Conservation (phyloP, 2,329 filamentous ascomycete genomes). For the Colletotrichum sp. region DNA sequence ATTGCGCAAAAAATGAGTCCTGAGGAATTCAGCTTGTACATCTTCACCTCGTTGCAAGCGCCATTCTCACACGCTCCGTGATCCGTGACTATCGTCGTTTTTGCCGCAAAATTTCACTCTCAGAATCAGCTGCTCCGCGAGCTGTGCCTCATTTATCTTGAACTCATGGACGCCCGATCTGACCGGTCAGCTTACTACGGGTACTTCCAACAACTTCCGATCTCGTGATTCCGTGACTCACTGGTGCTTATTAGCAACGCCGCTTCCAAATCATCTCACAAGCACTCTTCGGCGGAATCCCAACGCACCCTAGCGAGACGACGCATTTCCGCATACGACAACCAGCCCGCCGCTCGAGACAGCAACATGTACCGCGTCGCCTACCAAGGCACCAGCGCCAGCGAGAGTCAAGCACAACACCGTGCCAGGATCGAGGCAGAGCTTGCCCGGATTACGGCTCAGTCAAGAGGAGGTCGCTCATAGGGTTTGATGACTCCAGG, state of each 20-base stretch:
- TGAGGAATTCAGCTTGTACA: too few relatives aligned
- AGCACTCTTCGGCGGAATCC: not conserved
- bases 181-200: not conserved
- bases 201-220: not conserved
- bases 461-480: not conserved
- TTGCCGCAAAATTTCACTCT: too few relatives aligned
- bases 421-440: not conserved
- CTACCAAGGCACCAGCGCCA: not conserved
- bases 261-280: not conserved
- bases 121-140: too few relatives aligned
- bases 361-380: not conserved
- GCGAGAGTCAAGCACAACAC: not conserved
- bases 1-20: too few relatives aligned
- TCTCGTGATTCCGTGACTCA: too few relatives aligned
- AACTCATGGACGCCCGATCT: too few relatives aligned
- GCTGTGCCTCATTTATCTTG: too few relatives aligned
- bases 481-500: accelerated
- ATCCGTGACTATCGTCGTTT: too few relatives aligned
- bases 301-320: not conserved
- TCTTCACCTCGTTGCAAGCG: too few relatives aligned
- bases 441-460: not conserved
- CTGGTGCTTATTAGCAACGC: not conserved
- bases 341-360: not conserved
- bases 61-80: too few relatives aligned
- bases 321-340: not conserved